Evolutionary conservation across 2,329 filamentous ascomycete genomes (phyloP).

Genomic region (Polytolypa hystricis): DNA sequence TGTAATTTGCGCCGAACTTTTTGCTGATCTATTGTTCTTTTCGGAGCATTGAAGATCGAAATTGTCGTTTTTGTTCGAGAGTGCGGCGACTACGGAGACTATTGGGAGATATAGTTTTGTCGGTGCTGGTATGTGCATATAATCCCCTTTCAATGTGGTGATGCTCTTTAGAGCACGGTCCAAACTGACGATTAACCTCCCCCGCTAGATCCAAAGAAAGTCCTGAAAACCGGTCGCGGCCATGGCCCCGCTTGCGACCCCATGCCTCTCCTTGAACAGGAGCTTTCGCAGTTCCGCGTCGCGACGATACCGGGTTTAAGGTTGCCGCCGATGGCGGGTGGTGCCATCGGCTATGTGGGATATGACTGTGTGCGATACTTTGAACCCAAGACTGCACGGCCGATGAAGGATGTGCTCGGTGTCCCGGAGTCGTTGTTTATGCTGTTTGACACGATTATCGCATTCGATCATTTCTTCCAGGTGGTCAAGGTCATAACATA

Average conservation of each 20-base stretch:
- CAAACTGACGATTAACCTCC: constrained; percentile 1
- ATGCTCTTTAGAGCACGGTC: too few species aligned
- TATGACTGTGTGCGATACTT: constrained; percentile 98
- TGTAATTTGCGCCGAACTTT: too few species aligned
- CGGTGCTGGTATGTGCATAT: constrained; percentile 54
- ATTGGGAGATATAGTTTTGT: constrained; percentile 95
- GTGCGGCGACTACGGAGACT: constrained; percentile 78
- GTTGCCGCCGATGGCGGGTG: constrained; percentile 78
- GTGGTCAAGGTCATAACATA: constrained; percentile 91
- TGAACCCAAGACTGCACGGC: constrained; percentile 85
- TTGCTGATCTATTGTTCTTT: not conserved
- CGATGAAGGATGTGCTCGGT: constrained; percentile 75
- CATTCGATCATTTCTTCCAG: constrained; percentile 90
- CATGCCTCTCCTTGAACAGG: constrained; percentile 66
- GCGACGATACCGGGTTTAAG: constrained; percentile 71
- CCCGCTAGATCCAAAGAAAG: constrained; percentile 58
- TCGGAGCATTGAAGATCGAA: constrained; percentile 41
- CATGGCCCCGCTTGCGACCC: constrained; percentile 79
- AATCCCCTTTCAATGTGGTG: too few species aligned
- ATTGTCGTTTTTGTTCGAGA: constrained; percentile 91
- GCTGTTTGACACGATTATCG: constrained; percentile 89
- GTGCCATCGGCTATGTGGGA: constrained; percentile 90
- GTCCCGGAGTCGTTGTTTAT: constrained; percentile 95
- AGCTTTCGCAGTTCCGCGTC: constrained; percentile 68
- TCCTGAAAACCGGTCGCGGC: constrained; percentile 77